Evolutionary conservation across 2,329 filamentous ascomycete genomes (phyloP).

Genomic region (Daldinia sp.): DNA sequence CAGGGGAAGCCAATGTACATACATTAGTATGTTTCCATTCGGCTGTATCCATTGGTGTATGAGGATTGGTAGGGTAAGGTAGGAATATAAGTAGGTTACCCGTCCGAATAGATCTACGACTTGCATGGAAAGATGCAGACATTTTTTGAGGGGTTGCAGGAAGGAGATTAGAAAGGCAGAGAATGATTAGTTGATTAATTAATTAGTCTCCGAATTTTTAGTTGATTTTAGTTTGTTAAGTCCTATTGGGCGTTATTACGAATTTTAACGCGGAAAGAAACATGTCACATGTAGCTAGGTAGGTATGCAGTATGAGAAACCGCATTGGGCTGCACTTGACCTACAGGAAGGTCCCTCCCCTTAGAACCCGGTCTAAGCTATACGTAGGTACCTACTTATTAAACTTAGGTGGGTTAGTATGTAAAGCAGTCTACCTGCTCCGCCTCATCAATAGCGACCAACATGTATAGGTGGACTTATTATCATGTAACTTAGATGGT

Average conservation of each 20-base stretch:
- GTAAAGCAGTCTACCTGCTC: conserved; percentile 7
- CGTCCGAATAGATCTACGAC: conserved; percentile 18
- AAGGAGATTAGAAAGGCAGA: conserved; percentile 3
- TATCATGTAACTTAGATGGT: not conserved
- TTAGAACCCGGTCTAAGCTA: not conserved
- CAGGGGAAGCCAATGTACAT: conserved; percentile 6
- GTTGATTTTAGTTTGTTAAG: conserved; percentile 3
- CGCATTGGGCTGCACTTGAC: not conserved
- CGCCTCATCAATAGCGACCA: conserved; percentile 7
- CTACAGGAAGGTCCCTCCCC: not conserved
- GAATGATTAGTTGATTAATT: no score
- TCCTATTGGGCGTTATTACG: conserved; percentile 34
- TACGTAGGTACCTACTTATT: not conserved
- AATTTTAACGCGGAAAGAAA: conserved; percentile 8
- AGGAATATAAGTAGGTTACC: no score
- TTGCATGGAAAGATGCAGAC: conserved; percentile 16
- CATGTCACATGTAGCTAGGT: not conserved
- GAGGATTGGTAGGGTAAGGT: not conserved
- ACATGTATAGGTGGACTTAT: not conserved
- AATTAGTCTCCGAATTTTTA: not conserved
- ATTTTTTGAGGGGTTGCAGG: conserved; percentile 2
- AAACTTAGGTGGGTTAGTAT: not conserved
- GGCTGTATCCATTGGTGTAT: not conserved
- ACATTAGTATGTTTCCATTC: not conserved
- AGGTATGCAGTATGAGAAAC: not conserved